Evolutionary conservation across 306 rosid genomes (phyloP), one percentile per base, ranked within the genome.

Genomic region (Dalbergia cochinchinensis): DNA sequence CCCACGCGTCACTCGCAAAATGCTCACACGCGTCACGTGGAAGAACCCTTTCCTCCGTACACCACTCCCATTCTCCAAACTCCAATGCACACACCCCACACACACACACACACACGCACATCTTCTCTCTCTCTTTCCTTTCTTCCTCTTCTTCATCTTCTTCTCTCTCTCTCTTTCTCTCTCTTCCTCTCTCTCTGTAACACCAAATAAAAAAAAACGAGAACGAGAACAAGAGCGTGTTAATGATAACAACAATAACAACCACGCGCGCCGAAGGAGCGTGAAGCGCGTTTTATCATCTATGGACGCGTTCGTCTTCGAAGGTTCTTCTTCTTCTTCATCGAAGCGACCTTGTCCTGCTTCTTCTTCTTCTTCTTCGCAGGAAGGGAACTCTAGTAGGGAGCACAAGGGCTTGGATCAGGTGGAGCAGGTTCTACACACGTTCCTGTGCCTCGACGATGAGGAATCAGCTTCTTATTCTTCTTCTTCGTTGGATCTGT

Each of bases 401-500:
- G 50, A 51, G 65, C 88, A 65, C 12, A 88, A 69, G 15, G 82
- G 71, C 77, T 88, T 77, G 58, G 39, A 80, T 59, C 88, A 79
- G 11, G 61, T 74, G 42, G 90, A 90, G 68, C 81, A 66, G 20
- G 88, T 90, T 44, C 89, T 91, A 20, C 85, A 89, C 10, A 54
- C 87, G 7, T 90, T 92, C 47, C 86, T 91, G 3, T 82, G 82
- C 18, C 88, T 86, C 39, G 67, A 94, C 9, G 93, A 87, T 54
- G 60, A 54, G 5, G 93, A 87, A 9, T 80, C 86, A 53, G 74
- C 87, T 77, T 60, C 84, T 58, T 53, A 18, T 53, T 53, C 59
- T 53, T 16, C 59, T 66, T 80, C 45, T 80, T 87, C 54, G 78
- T 89, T 54, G 20, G 60, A 54, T 65, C 85, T 90, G 79, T 88